Percentiles rank a stretch among this genome's conserved stretches.
Conservation (phyloP, 2,329 filamentous ascomycete genomes). For the Tetracladium maxilliforme region DNA sequence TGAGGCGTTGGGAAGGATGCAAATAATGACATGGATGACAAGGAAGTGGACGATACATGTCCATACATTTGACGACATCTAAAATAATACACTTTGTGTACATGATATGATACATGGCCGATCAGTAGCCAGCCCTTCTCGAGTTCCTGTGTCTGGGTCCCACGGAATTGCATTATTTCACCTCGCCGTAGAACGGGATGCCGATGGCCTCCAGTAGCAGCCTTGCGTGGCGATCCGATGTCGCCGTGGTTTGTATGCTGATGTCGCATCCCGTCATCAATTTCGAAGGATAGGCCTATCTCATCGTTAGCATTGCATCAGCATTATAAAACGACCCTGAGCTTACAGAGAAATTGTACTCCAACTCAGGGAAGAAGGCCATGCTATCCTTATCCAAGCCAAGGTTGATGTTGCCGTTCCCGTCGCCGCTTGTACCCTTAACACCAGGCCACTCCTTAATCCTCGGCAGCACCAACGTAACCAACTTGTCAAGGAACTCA, state of each 20-base stretch:
- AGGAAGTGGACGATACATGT: no score
- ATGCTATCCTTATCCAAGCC: constrained; percentile 66
- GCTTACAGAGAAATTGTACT: constrained; percentile 87
- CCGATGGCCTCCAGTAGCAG: constrained; percentile 59
- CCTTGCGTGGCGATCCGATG: constrained; percentile 70
- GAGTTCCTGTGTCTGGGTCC: no score
- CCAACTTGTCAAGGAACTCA: constrained; percentile 79
- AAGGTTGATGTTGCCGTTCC: constrained; percentile 73
- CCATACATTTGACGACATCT: no score
- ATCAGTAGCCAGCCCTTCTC: no score
- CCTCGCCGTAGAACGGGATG: constrained; percentile 72
- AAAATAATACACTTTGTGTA: no score
- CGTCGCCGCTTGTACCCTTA: constrained; percentile 64
- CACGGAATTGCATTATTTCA: constrained; percentile 12
- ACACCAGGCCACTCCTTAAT: constrained; percentile 93
- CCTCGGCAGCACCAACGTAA: constrained; percentile 81
- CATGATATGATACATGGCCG: no score
- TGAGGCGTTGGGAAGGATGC: background rate
- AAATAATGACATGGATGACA: no score
- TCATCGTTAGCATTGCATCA: constrained; percentile 5
- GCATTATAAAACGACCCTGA: background rate
- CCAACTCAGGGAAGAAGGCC: constrained; percentile 81
- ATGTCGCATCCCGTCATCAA: constrained; percentile 81
- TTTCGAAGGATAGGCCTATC: constrained; percentile 46
- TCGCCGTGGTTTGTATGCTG: constrained; percentile 71